Evolutionary conservation across 1,139 yeast genomes (phyloP).

Genomic region (Suhomyces kunorum): DNA sequence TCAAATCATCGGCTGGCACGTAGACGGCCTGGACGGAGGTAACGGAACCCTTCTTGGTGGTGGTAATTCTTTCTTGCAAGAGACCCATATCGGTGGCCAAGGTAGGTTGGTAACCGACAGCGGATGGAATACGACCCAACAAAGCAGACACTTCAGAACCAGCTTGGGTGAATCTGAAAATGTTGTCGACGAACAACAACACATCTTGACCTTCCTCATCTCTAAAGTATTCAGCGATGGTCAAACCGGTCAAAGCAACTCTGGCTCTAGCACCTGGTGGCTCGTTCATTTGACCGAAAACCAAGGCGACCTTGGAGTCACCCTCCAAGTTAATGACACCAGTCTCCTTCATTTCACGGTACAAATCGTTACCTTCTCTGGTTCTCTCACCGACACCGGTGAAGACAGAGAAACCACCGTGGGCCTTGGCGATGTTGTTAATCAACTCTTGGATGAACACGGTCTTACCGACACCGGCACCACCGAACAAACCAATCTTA

Average conservation of each 20-base stretch:
- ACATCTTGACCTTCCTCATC: constrained; percentile 99
- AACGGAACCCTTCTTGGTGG: constrained; percentile 99
- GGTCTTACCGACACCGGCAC: constrained; percentile 99
- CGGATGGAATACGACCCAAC: constrained; percentile 99
- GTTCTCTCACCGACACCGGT: constrained; percentile 99
- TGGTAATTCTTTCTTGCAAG: constrained; percentile 99
- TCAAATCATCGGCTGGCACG: constrained; percentile 99
- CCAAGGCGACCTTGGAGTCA: constrained; percentile 99
- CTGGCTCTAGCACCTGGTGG: constrained; percentile 99
- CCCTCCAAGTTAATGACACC: constrained; percentile 99
- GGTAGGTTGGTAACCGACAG: constrained; percentile 99
- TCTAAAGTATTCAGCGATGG: constrained; percentile 99
- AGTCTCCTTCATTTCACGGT: constrained; percentile 99
- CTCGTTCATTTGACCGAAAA: constrained; percentile 99
- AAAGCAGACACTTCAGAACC: constrained; percentile 99
- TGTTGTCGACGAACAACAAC: constrained; percentile 98
- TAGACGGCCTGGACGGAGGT: constrained; percentile 99
- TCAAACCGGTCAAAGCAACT: constrained; percentile 99
- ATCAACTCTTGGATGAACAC: constrained; percentile 99
- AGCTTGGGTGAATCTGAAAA: constrained; percentile 99
- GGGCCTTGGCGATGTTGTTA: constrained; percentile 99
- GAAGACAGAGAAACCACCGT: constrained; percentile 99
- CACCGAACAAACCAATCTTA: constrained; percentile 99
- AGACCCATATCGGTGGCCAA: constrained; percentile 99
- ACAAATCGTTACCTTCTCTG: constrained; percentile 99